Conservation (phyloP, 2,329 filamentous ascomycete species). For the Xylaria sp. region DNA sequence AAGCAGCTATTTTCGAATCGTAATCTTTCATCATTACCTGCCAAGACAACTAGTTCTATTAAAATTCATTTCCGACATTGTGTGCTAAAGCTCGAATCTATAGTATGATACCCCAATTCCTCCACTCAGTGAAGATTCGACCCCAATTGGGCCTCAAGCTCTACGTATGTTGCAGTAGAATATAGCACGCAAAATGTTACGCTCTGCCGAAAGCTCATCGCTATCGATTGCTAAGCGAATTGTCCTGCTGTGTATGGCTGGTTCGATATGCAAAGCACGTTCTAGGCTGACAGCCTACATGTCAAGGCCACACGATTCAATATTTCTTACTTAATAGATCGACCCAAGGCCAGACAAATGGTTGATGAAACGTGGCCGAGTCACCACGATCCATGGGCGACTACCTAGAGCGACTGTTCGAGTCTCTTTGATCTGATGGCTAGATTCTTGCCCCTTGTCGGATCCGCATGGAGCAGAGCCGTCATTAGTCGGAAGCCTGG, state of each 20-base stretch:
- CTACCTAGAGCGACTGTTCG: slow-evolving; percentile 8
- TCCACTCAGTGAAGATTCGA: background rate
- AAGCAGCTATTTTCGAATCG: background rate
- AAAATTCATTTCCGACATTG: background rate
- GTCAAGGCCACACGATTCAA: slow-evolving; percentile 14
- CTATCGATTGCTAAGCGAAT: slow-evolving; percentile 12
- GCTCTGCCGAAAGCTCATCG: background rate
- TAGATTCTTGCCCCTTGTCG: slow-evolving; percentile 21
- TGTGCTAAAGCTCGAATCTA: background rate
- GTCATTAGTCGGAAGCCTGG: slow-evolving; percentile 38
- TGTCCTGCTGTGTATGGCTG: slow-evolving; percentile 3
- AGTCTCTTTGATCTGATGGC: slow-evolving; percentile 11
- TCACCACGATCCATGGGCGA: background rate
- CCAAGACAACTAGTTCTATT: background rate
- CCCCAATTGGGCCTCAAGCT: background rate
- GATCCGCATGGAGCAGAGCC: slow-evolving; percentile 36
- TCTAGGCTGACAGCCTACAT: slow-evolving; percentile 23
- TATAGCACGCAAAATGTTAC: slow-evolving; percentile 13
- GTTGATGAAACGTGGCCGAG: slow-evolving; percentile 10
- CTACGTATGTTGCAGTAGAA: background rate
- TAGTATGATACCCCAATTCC: background rate
- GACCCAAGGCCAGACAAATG: slow-evolving; percentile 3
- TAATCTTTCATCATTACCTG: background rate
- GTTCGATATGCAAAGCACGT: slow-evolving; percentile 20
- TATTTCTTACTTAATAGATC: slow-evolving; percentile 26